Evolutionary conservation across 2,329 filamentous ascomycete genomes (phyloP).

Genomic region (Fusarium sp.): DNA sequence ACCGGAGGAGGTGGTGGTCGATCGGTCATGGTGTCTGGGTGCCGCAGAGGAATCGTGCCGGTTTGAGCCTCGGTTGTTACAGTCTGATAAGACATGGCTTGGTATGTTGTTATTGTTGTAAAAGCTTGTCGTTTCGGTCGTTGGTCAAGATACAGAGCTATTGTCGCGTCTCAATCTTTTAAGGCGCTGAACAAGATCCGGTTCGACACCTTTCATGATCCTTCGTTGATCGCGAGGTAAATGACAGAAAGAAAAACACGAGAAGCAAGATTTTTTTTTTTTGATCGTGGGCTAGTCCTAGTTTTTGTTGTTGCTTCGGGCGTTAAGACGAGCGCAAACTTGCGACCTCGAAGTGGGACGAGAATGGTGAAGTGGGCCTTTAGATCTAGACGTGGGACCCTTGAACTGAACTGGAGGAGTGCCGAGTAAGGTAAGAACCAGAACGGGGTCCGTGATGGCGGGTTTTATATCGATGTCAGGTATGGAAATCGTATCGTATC

Average conservation of each 20-base stretch:
- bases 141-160: slow-evolving; percentile 44
- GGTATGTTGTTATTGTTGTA: neutral
- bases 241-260: slow-evolving; percentile 1
- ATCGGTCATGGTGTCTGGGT: slow-evolving; percentile 42
- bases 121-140: slow-evolving; percentile 1
- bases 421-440: slow-evolving; percentile 10
- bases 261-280: neutral
- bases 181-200: slow-evolving; percentile 45
- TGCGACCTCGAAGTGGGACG: slow-evolving; percentile 44
- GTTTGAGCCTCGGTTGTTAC: slow-evolving; percentile 41
- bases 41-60: slow-evolving; percentile 39
- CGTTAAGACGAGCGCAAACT: slow-evolving; percentile 41
- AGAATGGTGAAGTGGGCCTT: slow-evolving; percentile 40
- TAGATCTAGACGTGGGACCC: slow-evolving; percentile 43
- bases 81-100: slow-evolving; percentile 45
- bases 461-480: slow-evolving; percentile 21
- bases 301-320: slow-evolving; percentile 38
- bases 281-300: slow-evolving; percentile 31
- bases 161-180: slow-evolving; percentile 45
- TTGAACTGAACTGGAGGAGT: slow-evolving; percentile 12
- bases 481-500: slow-evolving; percentile 9
- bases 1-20: slow-evolving; percentile 57
- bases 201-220: slow-evolving; percentile 48
- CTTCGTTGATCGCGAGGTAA: slow-evolving; percentile 39
- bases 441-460: slow-evolving; percentile 20